phyloP scores from a whole-genome alignment of 2,329 filamentous ascomycete species.

The Thermomyces lanuginosus region DNA sequence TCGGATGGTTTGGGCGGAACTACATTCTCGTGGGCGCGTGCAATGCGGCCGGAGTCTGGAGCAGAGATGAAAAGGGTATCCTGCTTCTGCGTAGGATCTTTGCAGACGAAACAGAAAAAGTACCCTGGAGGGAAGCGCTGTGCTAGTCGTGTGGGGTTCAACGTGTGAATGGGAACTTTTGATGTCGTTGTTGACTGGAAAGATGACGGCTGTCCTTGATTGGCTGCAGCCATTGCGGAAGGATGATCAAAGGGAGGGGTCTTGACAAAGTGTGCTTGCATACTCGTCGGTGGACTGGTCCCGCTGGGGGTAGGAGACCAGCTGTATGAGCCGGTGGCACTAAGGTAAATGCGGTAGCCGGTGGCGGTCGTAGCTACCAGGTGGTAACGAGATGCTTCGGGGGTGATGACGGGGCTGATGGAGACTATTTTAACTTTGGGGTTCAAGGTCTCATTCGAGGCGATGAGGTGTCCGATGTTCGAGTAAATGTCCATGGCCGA shows the following conservation, averaged over 20 bases:
- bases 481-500: conserved; percentile 38
- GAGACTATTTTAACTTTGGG: conserved; percentile 59
- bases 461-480: conserved; percentile 73
- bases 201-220: conserved; percentile 13
- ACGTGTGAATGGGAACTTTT: conserved; percentile 31
- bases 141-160: conserved; percentile 26
- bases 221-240: conserved; percentile 13
- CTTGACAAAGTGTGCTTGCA: conserved; percentile 95
- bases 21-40: conserved; percentile 37
- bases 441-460: conserved; percentile 52
- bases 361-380: conserved; percentile 81
- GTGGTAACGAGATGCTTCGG: conserved; percentile 68
- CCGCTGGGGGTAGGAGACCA: conserved; percentile 39
- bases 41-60: conserved; percentile 74
- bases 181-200: conserved; percentile 31
- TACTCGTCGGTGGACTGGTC: conserved; percentile 65
- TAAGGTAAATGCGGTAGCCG: conserved; percentile 82
- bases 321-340: conserved; percentile 59
- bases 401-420: conserved; percentile 70
- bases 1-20: conserved; percentile 53
- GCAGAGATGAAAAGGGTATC: conserved; percentile 70
- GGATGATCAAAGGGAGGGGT: conserved; percentile 51
- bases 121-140: conserved; percentile 66
- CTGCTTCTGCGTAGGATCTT: conserved; percentile 39
- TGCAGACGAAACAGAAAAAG: conserved; percentile 69